These are phyloP conservation scores for Phialophora expanda DNA, from an alignment of 2,329 filamentous ascomycete species.

Conservation along the genomic window DNA sequence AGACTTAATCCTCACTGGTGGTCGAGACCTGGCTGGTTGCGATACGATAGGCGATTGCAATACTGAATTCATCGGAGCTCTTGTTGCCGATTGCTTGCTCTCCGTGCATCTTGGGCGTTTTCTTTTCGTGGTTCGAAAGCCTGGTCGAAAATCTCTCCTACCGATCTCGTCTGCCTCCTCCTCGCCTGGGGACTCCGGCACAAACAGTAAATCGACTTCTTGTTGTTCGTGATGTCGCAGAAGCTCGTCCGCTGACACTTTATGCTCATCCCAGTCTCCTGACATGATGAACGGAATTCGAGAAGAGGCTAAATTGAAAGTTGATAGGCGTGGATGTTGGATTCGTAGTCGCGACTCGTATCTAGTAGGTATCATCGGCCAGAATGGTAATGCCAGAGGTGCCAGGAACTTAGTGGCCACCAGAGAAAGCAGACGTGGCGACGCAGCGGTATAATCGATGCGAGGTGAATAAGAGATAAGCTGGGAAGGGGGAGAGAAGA, in stretches of 20 bases:
- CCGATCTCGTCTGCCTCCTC: neutral
- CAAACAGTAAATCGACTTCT: neutral
- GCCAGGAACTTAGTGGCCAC: neutral
- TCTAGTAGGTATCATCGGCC: too few species aligned
- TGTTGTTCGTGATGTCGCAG: slow-evolving; percentile 1
- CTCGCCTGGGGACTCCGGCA: neutral
- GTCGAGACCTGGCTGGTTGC: slow-evolving; percentile 1
- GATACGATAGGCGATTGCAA: slow-evolving; percentile 1
- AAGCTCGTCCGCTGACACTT: neutral
- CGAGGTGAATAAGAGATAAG: neutral
- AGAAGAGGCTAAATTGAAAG: neutral
- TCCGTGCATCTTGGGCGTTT: slow-evolving; percentile 5
- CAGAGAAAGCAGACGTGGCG: neutral
- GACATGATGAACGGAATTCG: slow-evolving; percentile 10
- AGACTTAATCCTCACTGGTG: slow-evolving; percentile 21
- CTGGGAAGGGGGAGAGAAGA: neutral
- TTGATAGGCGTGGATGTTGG: neutral
- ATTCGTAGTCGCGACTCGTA: neutral
- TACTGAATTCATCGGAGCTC: neutral
- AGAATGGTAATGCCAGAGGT: neutral
- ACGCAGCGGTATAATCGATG: neutral
- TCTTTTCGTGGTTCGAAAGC: too few species aligned
- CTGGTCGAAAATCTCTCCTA: neutral
- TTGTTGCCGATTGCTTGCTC: neutral
- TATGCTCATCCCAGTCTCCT: neutral